Base-by-base conservation (phyloP, 352 stramenopile genomes). In the Plasmopara muralis region DNA sequence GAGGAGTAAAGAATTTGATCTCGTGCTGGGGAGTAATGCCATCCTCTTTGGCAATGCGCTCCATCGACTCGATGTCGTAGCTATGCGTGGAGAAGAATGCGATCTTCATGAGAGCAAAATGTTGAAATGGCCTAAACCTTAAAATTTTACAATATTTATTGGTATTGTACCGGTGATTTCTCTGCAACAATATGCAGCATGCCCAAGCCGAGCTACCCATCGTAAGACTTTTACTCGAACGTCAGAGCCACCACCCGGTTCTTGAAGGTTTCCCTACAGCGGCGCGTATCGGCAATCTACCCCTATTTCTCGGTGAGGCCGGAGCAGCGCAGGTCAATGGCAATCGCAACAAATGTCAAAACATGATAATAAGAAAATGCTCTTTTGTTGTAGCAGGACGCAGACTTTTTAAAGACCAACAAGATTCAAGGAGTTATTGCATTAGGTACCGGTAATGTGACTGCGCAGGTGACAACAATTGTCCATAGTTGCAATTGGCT, bases 31-130 rank as follows among this genome's bases (percentile, higher is more conserved):
- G 63, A 2, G 67, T 68, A 25, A 86, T 40, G 29, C 66, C 63
- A 29, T 78, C 62, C 25, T 70, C 44, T 53, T 78, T 60, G 41
- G 66, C 77, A 14, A 72, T 42, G 14, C 51, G 40, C 30, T 74
- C 64, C 50, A 88, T 74, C 18, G 70, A 77, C 34, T 85, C 65
- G 25, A 81, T 79, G 61, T 91, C 77, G 64, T 91, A 88, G 44
- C 55, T 70, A 58, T 85, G 80, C 6, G 75, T 68, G 14, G 80
- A 91, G 60, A 88, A 88, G 67, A 87, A 87, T 33, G 75, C 75
- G 62, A 91, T 82, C 60, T 84, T 74, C 74, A 89, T 60, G 45
- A 4, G 43, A 75, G 78, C 58, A 9, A 16, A 5, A 12, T 18
- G 2, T 25, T 25, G 3, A 25, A 25, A 25, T 25, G 20, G 20